Base-by-base conservation (phyloP, 768 basidiomycete genomes). In the Auriscalpium vulgare region DNA sequence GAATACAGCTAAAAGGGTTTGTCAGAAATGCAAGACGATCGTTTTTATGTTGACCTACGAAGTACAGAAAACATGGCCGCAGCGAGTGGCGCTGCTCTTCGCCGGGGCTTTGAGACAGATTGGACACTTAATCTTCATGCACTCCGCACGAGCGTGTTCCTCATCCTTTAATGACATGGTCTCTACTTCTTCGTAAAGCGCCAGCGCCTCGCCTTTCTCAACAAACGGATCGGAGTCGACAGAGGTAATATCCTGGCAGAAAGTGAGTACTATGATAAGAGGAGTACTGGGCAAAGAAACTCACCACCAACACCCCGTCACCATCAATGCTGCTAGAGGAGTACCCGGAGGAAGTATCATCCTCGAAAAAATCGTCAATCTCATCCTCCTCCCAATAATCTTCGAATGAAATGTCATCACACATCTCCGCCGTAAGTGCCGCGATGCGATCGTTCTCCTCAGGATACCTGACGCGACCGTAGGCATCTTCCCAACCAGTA, bases 1-100 rank as follows among this genome's bases (percentile, higher is more conserved):
- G 13, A 11, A 45, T 37, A 34, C 47, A 48, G 3, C 47, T 48
- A 9, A 44, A 44, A 11, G 3, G 8, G 1, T 8, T 3, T 48
- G 29, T 11, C 1, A 11, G 11, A 48, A 6, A n/a, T 8, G 47
- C 3, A 6, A 16, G 11, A 21, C 7, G 8, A 23, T 35, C 5
- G 47, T 1, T 16, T 23, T 4, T 34, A 21, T n/a, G 11, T n/a
- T 2, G 2, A 66, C 71, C 59, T 53, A 71, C 71, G 62, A 23
- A n/a, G 63, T 57, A 58, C 71, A 71, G 57, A 71, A 72, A 50
- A 69, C 34, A 48, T 69, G 70, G 14, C 70, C 71, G 54, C 71
- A 71, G 10, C 55, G 57, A 5, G 69, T 71, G 8, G 65, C 63
- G 40, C 61, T 63, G 52, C 66, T 67, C 8, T 60, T 60, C 43